Base-by-base conservation (phyloP, 176 grass and related monocot genomes). In the Neostapfia colusana region DNA sequence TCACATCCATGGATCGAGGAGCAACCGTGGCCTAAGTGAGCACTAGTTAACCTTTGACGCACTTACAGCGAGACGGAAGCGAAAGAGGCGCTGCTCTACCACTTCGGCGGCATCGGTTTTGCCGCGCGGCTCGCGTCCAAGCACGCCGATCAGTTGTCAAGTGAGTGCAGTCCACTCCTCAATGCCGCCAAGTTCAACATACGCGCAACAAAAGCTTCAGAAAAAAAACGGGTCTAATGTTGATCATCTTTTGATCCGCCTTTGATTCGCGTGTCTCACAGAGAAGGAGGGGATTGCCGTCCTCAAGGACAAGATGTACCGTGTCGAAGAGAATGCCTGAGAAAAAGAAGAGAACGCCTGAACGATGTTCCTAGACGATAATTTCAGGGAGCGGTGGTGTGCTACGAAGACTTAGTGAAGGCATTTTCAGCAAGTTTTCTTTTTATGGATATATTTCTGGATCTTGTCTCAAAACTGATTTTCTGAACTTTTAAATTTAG, bases 51-150 rank as follows among this genome's bases (percentile, higher is more conserved):
- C 46, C 4, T 12, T 20, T 43, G 31, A 31, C 45, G 2, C 13
- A 8, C 17, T 15, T 44, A 10, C 43, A 88, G 85, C 85, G n/a
- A 10, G 13, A 35, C 39, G 44, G 69, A 83, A 51, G 85, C 85
- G 4, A 74, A 83, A 69, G 40, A 17, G 25, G 53, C 69, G 25
- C 46, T 83, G 43, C 8, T 88, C 80, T 88, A 79, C 44, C 85
- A 88, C 74, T 88, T 83, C 44, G 79, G 80, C 54, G 37, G 80
- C 16, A 27, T 88, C 25, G 85, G 85, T 13, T 83, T 88, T 61
- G 80, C 80, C 6, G 85, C 85, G 35, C 77, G 53, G 23, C 74
- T 88, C 16, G 38, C 20, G 7, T 20, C 63, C 11, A 7, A 74
- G 28, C 75, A 69, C 18, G 85, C 75, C 0, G 20, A 67, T 28